phyloP scores from a whole-genome alignment of 2,329 filamentous ascomycete genomes.

The Salinomyces thailandicus region DNA sequence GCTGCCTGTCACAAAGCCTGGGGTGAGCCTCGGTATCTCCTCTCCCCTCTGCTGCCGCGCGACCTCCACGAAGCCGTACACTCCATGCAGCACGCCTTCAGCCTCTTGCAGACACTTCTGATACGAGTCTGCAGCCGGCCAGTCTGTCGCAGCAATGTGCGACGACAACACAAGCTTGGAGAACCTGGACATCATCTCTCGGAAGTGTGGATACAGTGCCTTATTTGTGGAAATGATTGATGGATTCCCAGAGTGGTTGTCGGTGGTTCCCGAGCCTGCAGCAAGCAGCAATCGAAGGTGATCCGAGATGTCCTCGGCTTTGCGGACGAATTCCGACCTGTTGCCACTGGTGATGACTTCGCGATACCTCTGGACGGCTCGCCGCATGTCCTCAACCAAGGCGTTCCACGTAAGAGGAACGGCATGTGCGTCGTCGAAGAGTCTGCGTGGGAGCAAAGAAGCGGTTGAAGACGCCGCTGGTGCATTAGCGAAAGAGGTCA shows the following conservation, averaged over 20 bases:
- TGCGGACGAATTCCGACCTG: conserved; percentile 80
- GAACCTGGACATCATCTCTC: conserved; percentile 99
- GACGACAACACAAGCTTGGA: conserved; percentile 98
- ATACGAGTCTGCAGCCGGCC: conserved; percentile 84
- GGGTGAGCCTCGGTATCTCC: conserved; percentile 82
- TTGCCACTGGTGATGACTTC: conserved; percentile 76
- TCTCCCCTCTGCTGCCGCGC: conserved; percentile 88
- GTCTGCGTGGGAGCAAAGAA: conserved; percentile 59
- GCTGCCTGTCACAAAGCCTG: conserved; percentile 85
- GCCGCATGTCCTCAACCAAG: conserved; percentile 85
- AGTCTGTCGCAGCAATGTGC: conserved; percentile 93
- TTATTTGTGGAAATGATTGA: conserved; percentile 99
- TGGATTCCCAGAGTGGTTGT: conserved; percentile 96
- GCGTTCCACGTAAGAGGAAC: conserved; percentile 78
- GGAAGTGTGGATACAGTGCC: conserved; percentile 88
- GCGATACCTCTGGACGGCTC: conserved; percentile 78
- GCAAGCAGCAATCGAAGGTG: conserved; percentile 88
- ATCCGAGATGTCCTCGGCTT: conserved; percentile 97
- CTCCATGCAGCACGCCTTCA: conserved; percentile 87
- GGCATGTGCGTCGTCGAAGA: conserved; percentile 80
- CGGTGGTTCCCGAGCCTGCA: conserved; percentile 90
- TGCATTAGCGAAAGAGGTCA: conserved; percentile 46
- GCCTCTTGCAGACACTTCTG: conserved; percentile 94
- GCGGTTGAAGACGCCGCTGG: conserved; percentile 23
- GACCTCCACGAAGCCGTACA: conserved; percentile 93